These are phyloP conservation scores for Buxus sempervirens DNA, from an alignment of 164 flowering plant species.

Conservation along the genomic window DNA sequence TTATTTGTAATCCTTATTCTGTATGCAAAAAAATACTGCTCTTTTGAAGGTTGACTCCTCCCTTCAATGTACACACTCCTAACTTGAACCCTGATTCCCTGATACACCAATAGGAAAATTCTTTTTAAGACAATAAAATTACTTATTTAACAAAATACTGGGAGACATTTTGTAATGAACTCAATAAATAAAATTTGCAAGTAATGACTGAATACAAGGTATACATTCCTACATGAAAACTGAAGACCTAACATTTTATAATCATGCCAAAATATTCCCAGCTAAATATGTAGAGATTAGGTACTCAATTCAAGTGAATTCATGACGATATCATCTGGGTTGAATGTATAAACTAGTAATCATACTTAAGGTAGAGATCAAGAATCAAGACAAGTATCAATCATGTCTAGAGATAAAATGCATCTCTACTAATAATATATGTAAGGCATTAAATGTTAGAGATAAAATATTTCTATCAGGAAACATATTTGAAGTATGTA, in stretches of 20 bases:
- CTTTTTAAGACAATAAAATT: background rate
- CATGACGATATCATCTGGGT: no score
- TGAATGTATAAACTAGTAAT: no score
- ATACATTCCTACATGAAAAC: background rate
- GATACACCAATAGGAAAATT: conserved; percentile 17
- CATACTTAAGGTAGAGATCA: no score
- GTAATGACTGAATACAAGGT: background rate
- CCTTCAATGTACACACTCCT: conserved; percentile 88
- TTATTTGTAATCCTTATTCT: conserved; percentile 89
- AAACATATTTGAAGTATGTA: no score
- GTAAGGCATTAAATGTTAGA: no score
- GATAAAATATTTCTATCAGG: no score
- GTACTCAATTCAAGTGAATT: no score
- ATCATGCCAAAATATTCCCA: no score
- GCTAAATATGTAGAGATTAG: no score
- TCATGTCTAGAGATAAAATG: no score
- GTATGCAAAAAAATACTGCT: conserved; percentile 82
- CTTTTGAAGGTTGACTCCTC: conserved; percentile 80
- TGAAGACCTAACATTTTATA: background rate
- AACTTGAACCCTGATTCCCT: conserved; percentile 93
- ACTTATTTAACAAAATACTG: background rate
- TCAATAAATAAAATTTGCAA: background rate
- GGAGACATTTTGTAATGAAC: background rate
- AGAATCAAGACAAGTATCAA: no score
- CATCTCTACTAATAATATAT: no score